phyloP scores from a whole-genome alignment of 805 yeast species.

The Cyberlindnera maritima region DNA sequence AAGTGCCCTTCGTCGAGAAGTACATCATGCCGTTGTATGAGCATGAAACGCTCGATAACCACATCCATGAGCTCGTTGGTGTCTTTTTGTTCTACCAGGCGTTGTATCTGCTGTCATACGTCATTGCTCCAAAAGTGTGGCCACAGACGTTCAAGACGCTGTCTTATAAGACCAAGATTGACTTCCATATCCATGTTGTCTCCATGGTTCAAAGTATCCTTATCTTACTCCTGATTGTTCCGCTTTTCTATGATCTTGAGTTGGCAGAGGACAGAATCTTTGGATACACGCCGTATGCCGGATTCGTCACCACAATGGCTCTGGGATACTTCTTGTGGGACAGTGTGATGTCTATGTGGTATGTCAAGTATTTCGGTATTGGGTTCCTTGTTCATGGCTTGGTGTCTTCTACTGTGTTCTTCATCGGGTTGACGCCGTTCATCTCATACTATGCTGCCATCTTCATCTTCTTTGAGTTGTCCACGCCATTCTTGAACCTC shows the following conservation, averaged over 20 bases:
- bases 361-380: slow-evolving; percentile 61
- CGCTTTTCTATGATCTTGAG: slow-evolving; percentile 56
- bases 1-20: slow-evolving; percentile 30
- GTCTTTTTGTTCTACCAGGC: slow-evolving; percentile 30
- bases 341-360: slow-evolving; percentile 51
- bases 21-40: slow-evolving; percentile 25
- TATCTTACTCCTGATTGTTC: slow-evolving; percentile 55
- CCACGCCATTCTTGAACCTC: slow-evolving; percentile 83
- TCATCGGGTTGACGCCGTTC: slow-evolving; percentile 60
- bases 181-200: slow-evolving; percentile 84
- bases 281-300: slow-evolving; percentile 69
- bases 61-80: slow-evolving; percentile 32
- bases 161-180: slow-evolving; percentile 48
- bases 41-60: slow-evolving; percentile 26
- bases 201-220: slow-evolving; percentile 79
- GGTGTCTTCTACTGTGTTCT: slow-evolving; percentile 69
- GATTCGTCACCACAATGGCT: slow-evolving; percentile 61
- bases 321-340: slow-evolving; percentile 90
- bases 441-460: slow-evolving; percentile 70
- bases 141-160: slow-evolving; percentile 22
- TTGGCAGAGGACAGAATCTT: slow-evolving; percentile 48
- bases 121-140: slow-evolving; percentile 24
- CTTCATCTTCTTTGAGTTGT: slow-evolving; percentile 73
- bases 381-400: slow-evolving; percentile 76
- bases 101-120: slow-evolving; percentile 24